Percentiles rank a stretch among this genome's conserved stretches.
phyloP scores from a whole-genome alignment of 2,329 filamentous ascomycete species.

The Knoxdaviesia proteae region DNA sequence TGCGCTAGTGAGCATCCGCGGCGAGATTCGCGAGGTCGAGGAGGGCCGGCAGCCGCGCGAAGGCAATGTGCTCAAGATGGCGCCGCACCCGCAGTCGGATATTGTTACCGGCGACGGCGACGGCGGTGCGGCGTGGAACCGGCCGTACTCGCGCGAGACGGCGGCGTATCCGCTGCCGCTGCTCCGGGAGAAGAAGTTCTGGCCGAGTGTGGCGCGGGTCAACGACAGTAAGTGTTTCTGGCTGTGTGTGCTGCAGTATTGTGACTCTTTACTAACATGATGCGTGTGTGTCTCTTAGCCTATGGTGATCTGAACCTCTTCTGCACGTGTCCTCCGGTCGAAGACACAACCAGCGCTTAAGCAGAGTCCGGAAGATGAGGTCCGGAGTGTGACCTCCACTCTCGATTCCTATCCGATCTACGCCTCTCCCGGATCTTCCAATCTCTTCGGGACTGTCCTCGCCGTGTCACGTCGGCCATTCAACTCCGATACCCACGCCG shows the following conservation, averaged over 20 bases:
- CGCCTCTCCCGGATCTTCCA: too few relatives aligned
- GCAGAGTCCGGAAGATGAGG: neutral
- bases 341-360: constrained; percentile 26
- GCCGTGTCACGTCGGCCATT: too few relatives aligned
- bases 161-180: constrained; percentile 74
- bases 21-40: constrained; percentile 70
- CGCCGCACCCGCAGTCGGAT: constrained; percentile 71
- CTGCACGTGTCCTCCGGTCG: constrained; percentile 80
- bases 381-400: too few relatives aligned
- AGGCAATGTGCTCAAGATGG: constrained; percentile 71
- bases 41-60: constrained; percentile 53
- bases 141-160: constrained; percentile 61
- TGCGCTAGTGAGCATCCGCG: constrained; percentile 66
- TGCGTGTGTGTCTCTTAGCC: constrained; percentile 23
- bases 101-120: constrained; percentile 38
- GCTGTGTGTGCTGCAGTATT: neutral
- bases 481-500: too few relatives aligned
- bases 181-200: constrained; percentile 91
- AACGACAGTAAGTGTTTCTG: constrained; percentile 52
- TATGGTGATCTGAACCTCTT: constrained; percentile 87
- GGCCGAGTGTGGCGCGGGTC: constrained; percentile 69
- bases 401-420: too few relatives aligned
- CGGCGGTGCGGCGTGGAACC: constrained; percentile 44
- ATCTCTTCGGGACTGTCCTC: too few relatives aligned
- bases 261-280: constrained; percentile 1